Percentiles rank a stretch among this genome's conserved stretches.
These are phyloP conservation scores for Botrytis porri DNA, from an alignment of 2,329 filamentous ascomycete species.

Conservation along the genomic window DNA sequence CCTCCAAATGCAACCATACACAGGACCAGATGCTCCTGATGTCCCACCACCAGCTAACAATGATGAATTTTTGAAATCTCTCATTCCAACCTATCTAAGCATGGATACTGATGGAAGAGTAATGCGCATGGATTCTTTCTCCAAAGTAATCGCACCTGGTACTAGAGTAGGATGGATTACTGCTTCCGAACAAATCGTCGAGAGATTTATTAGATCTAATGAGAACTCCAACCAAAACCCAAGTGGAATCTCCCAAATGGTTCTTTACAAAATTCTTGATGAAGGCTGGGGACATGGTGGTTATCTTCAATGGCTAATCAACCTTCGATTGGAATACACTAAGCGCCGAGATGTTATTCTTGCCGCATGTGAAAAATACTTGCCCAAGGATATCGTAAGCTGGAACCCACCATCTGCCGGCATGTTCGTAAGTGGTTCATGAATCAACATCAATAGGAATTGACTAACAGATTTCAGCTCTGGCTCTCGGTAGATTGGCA, in stretches of 20 bases:
- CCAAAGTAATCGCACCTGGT: slow-evolving; percentile 84
- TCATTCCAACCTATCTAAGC: slow-evolving; percentile 74
- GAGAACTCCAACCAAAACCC: slow-evolving; percentile 86
- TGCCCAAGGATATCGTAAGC: slow-evolving; percentile 70
- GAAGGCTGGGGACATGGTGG: slow-evolving; percentile 91
- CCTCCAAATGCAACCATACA: slow-evolving; percentile 61
- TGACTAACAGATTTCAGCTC: slow-evolving; percentile 46
- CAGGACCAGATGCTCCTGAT: slow-evolving; percentile 28
- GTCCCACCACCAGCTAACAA: slow-evolving; percentile 53
- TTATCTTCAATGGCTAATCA: slow-evolving; percentile 85
- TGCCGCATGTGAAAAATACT: slow-evolving; percentile 71
- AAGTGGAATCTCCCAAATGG: slow-evolving; percentile 76
- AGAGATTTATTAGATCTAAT: slow-evolving; percentile 64
- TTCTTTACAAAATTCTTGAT: slow-evolving; percentile 86
- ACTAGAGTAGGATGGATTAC: slow-evolving; percentile 86
- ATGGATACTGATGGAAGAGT: slow-evolving; percentile 86
- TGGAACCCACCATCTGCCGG: slow-evolving; percentile 81
- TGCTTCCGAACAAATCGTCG: slow-evolving; percentile 77
- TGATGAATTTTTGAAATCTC: slow-evolving; percentile 68
- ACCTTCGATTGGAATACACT: slow-evolving; percentile 79
- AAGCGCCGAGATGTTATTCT: slow-evolving; percentile 73
- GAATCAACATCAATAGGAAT: not conserved
- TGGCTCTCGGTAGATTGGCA: slow-evolving; percentile 70
- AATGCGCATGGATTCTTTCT: slow-evolving; percentile 88
- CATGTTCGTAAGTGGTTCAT: slow-evolving; percentile 58